Percentiles rank a stretch among this genome's conserved stretches.
phyloP scores from a whole-genome alignment of 148 eudicot genomes.

The Amaranthus palmeri region DNA sequence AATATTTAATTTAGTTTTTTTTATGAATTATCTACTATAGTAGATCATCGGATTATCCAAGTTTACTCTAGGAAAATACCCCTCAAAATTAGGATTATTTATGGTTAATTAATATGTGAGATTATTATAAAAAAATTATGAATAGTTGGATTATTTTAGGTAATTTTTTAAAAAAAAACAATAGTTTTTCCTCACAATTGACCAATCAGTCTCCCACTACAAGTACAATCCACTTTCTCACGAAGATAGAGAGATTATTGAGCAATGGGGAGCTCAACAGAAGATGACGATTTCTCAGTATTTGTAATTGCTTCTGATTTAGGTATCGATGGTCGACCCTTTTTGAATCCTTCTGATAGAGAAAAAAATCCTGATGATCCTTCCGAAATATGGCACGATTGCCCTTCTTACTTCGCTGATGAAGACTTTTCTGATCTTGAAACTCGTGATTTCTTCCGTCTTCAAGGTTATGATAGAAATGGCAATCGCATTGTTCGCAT shows the following conservation, averaged over 20 bases:
- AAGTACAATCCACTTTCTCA: not conserved
- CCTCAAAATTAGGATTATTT: too few relatives aligned
- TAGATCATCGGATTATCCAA: too few relatives aligned
- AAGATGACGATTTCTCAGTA: slow-evolving; percentile 70
- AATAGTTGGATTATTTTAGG: too few relatives aligned
- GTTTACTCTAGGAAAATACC: too few relatives aligned
- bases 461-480: slow-evolving; percentile 55
- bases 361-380: slow-evolving; percentile 1
- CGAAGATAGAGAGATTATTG: not conserved
- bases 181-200: too few relatives aligned
- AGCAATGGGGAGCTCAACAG: slow-evolving; percentile 12
- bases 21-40: too few relatives aligned
- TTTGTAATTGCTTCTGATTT: slow-evolving; percentile 73
- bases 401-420: slow-evolving; percentile 53
- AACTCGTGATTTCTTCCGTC: slow-evolving; percentile 57
- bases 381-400: slow-evolving; percentile 73
- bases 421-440: slow-evolving; percentile 82
- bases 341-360: slow-evolving; percentile 32
- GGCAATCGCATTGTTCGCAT: slow-evolving; percentile 77
- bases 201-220: too few relatives aligned
- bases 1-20: too few relatives aligned
- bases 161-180: too few relatives aligned
- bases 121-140: too few relatives aligned
- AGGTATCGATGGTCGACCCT: slow-evolving; percentile 76
- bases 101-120: too few relatives aligned